Conservation (phyloP, 192 early-diverging fungal species). For the Umbelopsis isabellina region DNA sequence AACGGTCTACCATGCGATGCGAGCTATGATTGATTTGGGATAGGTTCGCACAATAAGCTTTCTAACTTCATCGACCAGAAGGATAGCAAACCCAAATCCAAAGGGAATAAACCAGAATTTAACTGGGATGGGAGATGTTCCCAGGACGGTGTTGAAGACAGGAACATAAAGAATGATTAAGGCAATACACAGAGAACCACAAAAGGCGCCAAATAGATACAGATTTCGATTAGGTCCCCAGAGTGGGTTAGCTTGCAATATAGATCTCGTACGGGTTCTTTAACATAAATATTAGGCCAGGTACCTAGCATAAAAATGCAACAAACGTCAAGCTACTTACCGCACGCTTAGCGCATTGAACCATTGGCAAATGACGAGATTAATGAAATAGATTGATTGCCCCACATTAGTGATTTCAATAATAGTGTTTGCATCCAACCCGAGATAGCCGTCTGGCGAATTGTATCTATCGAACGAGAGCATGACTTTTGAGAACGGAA, state of each 20-base stretch:
- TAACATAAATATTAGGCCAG: slow-evolving; percentile 41
- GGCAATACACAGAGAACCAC: slow-evolving; percentile 49
- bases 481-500: slow-evolving; percentile 51
- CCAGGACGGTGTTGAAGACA: slow-evolving; percentile 59
- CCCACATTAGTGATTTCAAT: slow-evolving; percentile 47
- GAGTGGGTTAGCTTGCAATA: slow-evolving; percentile 65
- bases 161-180: slow-evolving; percentile 57
- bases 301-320: not conserved
- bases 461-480: slow-evolving; percentile 42
- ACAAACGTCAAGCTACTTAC: not conserved
- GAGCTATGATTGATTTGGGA: slow-evolving; percentile 17
- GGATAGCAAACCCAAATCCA: slow-evolving; percentile 54
- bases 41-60: slow-evolving; percentile 54
- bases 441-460: slow-evolving; percentile 42
- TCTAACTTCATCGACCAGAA: slow-evolving; percentile 66
- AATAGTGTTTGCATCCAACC: slow-evolving; percentile 46
- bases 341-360: slow-evolving; percentile 42
- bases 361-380: slow-evolving; percentile 63
- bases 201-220: slow-evolving; percentile 57
- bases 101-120: slow-evolving; percentile 71
- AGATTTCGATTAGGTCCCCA: slow-evolving; percentile 60
- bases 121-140: slow-evolving; percentile 58
- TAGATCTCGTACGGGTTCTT: slow-evolving; percentile 59
- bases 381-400: slow-evolving; percentile 67
- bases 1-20: slow-evolving; percentile 24